Base-by-base conservation (phyloP, 805 yeast genomes). In the Starmerella gropengiesseri region DNA sequence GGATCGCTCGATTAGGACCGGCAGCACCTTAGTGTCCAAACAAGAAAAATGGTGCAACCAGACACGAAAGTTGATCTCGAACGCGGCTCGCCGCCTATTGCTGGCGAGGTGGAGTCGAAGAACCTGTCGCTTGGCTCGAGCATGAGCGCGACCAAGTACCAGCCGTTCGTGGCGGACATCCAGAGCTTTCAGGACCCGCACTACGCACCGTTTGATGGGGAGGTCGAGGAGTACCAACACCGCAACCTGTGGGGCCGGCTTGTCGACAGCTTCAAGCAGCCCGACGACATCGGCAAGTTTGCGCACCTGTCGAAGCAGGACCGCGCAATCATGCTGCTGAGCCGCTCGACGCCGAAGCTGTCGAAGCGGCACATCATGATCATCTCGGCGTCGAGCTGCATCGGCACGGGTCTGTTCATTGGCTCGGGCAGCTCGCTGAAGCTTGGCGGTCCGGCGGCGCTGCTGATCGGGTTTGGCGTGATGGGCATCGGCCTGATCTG, bases 371-470 rank as follows among this genome's bases (percentile, higher is more conserved):
- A 78, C 55, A 68, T 77, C 49, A 69, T 76, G 43, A 75, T 79
- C 81, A 75, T 79, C 56, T 81, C 91, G 50, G 74, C 83, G 51
- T 93, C 91, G 52, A 89, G 91, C 52, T 82, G 89, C 51, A 75
- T 77, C 36, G 85, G 85, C 52, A 77, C 84, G 1, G 84, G 85
- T 60, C 62, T 78, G 43, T 71, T 79, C 49, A 78, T 78, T 41
- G 85, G 85, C 55, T 68, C 76, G 18, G 82, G 81, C 36, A 55
- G 63, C 23, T 71, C 78, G 2, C 64, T 79, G 48, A 54, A 58
- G 29, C 57, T 61, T 12, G 79, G 80, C 48, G 86, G 86, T 23
- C 84, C 86, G 3, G 82, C 73, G 12, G 73, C 72, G 37, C 50
- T 73, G 35, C 62, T 80, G 36, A 67, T 78, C 30, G 77, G 82